Evolutionary conservation across 352 stramenopile species (phyloP), one percentile per base, ranked within the genome.

Genomic region (Phytophthora cryptogea): DNA sequence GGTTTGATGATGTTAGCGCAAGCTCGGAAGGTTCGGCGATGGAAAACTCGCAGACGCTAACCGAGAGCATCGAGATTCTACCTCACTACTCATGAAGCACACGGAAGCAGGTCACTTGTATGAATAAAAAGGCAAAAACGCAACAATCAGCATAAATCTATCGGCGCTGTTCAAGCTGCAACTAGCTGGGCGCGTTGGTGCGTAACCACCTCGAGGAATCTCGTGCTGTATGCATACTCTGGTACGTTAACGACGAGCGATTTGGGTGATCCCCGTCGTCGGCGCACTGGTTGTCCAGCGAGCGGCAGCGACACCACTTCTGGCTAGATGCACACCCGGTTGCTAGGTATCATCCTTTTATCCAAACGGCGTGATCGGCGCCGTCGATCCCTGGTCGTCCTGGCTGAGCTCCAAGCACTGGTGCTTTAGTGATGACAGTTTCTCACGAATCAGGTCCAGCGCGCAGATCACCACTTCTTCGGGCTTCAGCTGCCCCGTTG

Each of bases 381-480:
- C 77, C 26, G 80, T 50, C 27, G 69, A 70, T 2, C 72, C 71
- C 40, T 88, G 76, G 40, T 94, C 86, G 55, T 95, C 86, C 42
- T 94, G 86, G 50, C 77, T 92, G 17, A 95, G 65, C 62, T 95
- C 84, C 47, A 94, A 69, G 54, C 82, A 92, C 73, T 95, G 86
- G 57, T 95, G 84, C 68, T 92, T 95, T 33, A 95, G 70, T 53
- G 75, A 89, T 59, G 81, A 90, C 43, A 95, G 57, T 55, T 95
- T 95, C 54, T 95, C 86, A 8, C 85, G 83, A 45, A 95, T 95
- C 10, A 95, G 70, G 65, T 95, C 86, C 46, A 95, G 58, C 56
- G 86, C 86, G 41, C 84, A 94, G 53, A 93, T 92, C 41, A 95
- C 86, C 27, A 95, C 84, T 68, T 93, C 83, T 57, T 95, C 86